A percentile compares a stretch with the other conserved stretches of the same genome.
Evolutionary conservation across 2,329 filamentous ascomycete genomes (phyloP).

Genomic region (Fusarium praegraminearum): DNA sequence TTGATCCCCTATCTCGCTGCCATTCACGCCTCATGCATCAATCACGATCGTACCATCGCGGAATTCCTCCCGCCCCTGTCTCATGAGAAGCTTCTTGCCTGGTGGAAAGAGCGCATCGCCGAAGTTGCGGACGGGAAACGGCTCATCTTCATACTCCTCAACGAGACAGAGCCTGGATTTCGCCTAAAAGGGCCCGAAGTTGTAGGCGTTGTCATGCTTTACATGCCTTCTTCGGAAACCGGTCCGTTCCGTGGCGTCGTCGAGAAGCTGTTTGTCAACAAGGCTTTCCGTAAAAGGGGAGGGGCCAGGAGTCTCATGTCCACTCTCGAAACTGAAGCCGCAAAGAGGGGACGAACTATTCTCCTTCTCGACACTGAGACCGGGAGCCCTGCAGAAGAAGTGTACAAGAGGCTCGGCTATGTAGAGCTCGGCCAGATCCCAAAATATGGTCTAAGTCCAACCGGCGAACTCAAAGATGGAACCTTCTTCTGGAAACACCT

Average conservation of each 20-base stretch:
- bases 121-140: constrained; percentile 60
- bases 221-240: constrained; percentile 65
- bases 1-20: constrained; percentile 68
- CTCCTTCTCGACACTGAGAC: constrained; percentile 66
- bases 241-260: constrained; percentile 66
- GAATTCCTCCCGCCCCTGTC: constrained; percentile 71
- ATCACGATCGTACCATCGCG: constrained; percentile 66
- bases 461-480: constrained; percentile 62
- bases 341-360: constrained; percentile 60
- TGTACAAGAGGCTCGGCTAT: constrained; percentile 70
- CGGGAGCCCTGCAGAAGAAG: constrained; percentile 63
- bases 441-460: constrained; percentile 63
- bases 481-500: constrained; percentile 70
- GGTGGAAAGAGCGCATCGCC: constrained; percentile 66
- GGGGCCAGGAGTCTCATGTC: constrained; percentile 64
- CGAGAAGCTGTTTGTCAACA: constrained; percentile 69
- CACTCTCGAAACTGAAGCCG: constrained; percentile 67
- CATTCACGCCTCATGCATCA: constrained; percentile 70
- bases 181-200: constrained; percentile 60
- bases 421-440: constrained; percentile 66
- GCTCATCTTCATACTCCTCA: constrained; percentile 66
- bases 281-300: constrained; percentile 62
- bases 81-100: constrained; percentile 66
- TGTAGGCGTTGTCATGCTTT: constrained; percentile 68
- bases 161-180: constrained; percentile 49